Conservation (phyloP, 2,329 filamentous ascomycete genomes). For the Myriosclerotinia scirpicola region DNA sequence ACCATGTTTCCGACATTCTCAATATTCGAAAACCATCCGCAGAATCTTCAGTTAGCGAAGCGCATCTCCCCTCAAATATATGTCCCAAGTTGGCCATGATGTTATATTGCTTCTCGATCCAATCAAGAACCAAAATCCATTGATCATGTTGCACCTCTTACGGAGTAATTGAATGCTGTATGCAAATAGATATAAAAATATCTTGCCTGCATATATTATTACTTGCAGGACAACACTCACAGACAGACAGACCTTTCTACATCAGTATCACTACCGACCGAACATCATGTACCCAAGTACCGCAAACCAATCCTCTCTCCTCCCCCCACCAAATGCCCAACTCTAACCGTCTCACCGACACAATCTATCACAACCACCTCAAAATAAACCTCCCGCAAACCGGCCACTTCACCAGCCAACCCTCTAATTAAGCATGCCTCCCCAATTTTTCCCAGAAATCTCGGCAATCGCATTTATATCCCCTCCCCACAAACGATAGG, state of each 20-base stretch:
- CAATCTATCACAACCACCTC: not conserved
- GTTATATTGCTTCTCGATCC: not conserved
- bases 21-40: not conserved
- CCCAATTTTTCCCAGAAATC: not conserved
- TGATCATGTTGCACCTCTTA: not conserved
- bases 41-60: not conserved
- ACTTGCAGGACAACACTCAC: not conserved
- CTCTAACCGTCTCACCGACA: constrained; percentile 1
- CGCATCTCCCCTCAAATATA: not conserved
- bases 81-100: not conserved
- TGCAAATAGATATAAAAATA: not conserved
- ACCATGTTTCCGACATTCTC: not conserved
- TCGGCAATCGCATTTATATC: not conserved
- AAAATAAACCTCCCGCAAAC: not conserved
- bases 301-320: not conserved
- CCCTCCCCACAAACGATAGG: not conserved
- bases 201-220: not conserved
- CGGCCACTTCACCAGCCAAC: not conserved
- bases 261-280: not conserved
- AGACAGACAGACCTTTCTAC: not conserved
- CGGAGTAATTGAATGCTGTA: constrained; percentile 12
- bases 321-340: not conserved
- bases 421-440: no score
- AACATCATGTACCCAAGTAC: not conserved
- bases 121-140: not conserved